phyloP scores from a whole-genome alignment of 2,329 filamentous ascomycete genomes.

The Bimuria novae-zelandiae region DNA sequence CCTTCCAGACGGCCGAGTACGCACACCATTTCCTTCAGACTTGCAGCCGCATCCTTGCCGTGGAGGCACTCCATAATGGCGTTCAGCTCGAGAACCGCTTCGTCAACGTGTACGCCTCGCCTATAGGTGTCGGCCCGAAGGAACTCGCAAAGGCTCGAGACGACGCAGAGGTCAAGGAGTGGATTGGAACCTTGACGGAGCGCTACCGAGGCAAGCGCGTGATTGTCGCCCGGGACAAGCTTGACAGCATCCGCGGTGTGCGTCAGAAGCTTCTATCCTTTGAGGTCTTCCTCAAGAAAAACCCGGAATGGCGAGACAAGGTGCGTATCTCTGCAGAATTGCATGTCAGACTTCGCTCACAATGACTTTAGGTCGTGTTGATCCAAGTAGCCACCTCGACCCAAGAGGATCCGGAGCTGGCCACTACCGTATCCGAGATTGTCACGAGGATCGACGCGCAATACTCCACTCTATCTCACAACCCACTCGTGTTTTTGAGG shows the following conservation, averaged over 20 bases:
- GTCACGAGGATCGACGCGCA: slow-evolving; percentile 91
- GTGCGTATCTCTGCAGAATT: slow-evolving; percentile 35
- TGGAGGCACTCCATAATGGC: slow-evolving; percentile 86
- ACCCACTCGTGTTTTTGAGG: slow-evolving; percentile 90
- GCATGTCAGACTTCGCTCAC: slow-evolving; percentile 6
- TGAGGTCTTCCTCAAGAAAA: slow-evolving; percentile 91
- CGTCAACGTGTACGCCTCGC: slow-evolving; percentile 81
- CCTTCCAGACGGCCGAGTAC: slow-evolving; percentile 93
- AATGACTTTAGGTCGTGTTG: slow-evolving; percentile 69
- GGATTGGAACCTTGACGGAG: slow-evolving; percentile 79
- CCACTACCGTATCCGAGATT: slow-evolving; percentile 88
- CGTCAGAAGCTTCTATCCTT: slow-evolving; percentile 91
- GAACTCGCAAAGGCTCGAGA: slow-evolving; percentile 73
- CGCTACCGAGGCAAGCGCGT: slow-evolving; percentile 86
- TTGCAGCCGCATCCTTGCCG: slow-evolving; percentile 86
- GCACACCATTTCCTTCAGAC: slow-evolving; percentile 94
- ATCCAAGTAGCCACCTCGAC: slow-evolving; percentile 94
- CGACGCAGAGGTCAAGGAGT: slow-evolving; percentile 73
- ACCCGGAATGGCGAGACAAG: slow-evolving; percentile 85
- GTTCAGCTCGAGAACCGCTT: slow-evolving; percentile 92
- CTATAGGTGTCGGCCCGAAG: slow-evolving; percentile 89
- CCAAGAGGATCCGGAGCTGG: slow-evolving; percentile 83
- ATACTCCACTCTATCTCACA: slow-evolving; percentile 88
- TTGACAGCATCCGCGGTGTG: slow-evolving; percentile 89
- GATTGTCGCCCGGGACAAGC: slow-evolving; percentile 91